These are phyloP conservation scores for Cercophora scortea DNA, from an alignment of 495 filamentous ascomycete genomes.

Conservation along the genomic window DNA sequence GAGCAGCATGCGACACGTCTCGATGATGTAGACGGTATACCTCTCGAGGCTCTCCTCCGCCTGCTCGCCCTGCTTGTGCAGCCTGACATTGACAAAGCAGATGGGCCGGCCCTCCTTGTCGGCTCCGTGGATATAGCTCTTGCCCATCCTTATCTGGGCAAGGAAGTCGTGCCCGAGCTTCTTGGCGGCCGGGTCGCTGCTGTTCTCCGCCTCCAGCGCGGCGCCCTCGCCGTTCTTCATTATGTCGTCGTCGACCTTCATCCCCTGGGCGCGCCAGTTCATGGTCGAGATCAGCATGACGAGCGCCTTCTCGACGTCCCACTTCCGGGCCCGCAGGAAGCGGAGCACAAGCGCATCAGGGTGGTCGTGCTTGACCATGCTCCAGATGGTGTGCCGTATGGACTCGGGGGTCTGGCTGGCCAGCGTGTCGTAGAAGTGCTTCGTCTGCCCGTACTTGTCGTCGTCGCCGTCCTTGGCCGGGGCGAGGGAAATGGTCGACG, in stretches of 20 bases:
- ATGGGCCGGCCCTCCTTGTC: slow-evolving; percentile 84
- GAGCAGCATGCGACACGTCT: slow-evolving; percentile 80
- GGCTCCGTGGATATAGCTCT: slow-evolving; percentile 83
- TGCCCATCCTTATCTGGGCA: slow-evolving; percentile 79
- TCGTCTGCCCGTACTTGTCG: slow-evolving; percentile 89
- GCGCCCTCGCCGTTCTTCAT: slow-evolving; percentile 69
- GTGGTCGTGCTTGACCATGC: slow-evolving; percentile 92
- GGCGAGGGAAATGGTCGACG: slow-evolving; percentile 14
- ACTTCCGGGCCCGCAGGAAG: slow-evolving; percentile 89
- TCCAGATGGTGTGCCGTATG: slow-evolving; percentile 80
- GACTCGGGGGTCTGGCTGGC: slow-evolving; percentile 67
- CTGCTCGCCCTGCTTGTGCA: slow-evolving; percentile 80
- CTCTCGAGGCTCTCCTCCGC: slow-evolving; percentile 69
- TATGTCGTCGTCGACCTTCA: slow-evolving; percentile 81
- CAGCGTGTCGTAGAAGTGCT: slow-evolving; percentile 75
- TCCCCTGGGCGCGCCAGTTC: slow-evolving; percentile 76
- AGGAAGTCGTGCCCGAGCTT: slow-evolving; percentile 72
- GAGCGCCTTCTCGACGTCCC: slow-evolving; percentile 88
- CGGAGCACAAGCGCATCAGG: slow-evolving; percentile 82
- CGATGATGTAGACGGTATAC: slow-evolving; percentile 91
- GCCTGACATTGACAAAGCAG: slow-evolving; percentile 72
- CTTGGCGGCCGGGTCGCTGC: slow-evolving; percentile 48
- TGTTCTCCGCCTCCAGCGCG: slow-evolving; percentile 51
- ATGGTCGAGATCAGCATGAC: slow-evolving; percentile 93
- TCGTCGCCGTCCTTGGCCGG: slow-evolving; percentile 49